Evolutionary conservation across 495 filamentous ascomycete species (phyloP).

Genomic region (Aspergillus biplanus): DNA sequence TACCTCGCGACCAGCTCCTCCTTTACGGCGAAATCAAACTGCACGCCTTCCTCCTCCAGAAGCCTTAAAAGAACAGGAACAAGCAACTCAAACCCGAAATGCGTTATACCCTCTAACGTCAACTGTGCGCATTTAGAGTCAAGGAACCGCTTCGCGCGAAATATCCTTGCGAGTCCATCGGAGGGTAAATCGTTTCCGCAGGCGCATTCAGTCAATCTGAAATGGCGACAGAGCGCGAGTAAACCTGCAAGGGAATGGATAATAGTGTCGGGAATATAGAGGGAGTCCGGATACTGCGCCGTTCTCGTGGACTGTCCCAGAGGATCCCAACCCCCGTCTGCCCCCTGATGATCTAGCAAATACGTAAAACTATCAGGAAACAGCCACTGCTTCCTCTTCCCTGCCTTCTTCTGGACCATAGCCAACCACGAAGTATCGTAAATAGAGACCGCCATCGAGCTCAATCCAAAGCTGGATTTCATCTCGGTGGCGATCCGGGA

Average conservation of each 20-base stretch:
- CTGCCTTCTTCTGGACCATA: not conserved
- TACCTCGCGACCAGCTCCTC: conserved; percentile 3
- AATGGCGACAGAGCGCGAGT: conserved; percentile 15
- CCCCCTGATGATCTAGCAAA: conserved; percentile 6
- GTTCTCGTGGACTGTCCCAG: not conserved
- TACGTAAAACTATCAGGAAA: conserved; percentile 15
- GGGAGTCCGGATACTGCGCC: not conserved
- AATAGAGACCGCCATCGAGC: conserved; percentile 12
- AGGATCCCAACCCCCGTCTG: conserved; percentile 14
- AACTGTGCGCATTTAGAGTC: not conserved
- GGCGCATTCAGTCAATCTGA: conserved; percentile 1
- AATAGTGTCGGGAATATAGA: conserved; percentile 10
- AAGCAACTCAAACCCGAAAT: conserved; percentile 16
- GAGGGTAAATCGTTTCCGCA: not conserved
- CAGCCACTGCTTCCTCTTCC: conserved; percentile 1
- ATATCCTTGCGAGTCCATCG: conserved; percentile 3
- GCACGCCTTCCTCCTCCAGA: conserved; percentile 2
- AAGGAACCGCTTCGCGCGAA: conserved; percentile 2
- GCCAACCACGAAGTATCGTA: conserved; percentile 16
- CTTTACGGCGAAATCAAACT: conserved; percentile 9
- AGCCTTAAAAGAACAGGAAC: conserved; percentile 9
- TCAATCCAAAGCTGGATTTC: conserved; percentile 7
- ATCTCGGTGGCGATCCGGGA: conserved; percentile 10
- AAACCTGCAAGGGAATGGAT: conserved; percentile 11
- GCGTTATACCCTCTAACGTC: conserved; percentile 6